Conservation (phyloP, 2,329 filamentous ascomycete genomes). For the Beauveria varroae region DNA sequence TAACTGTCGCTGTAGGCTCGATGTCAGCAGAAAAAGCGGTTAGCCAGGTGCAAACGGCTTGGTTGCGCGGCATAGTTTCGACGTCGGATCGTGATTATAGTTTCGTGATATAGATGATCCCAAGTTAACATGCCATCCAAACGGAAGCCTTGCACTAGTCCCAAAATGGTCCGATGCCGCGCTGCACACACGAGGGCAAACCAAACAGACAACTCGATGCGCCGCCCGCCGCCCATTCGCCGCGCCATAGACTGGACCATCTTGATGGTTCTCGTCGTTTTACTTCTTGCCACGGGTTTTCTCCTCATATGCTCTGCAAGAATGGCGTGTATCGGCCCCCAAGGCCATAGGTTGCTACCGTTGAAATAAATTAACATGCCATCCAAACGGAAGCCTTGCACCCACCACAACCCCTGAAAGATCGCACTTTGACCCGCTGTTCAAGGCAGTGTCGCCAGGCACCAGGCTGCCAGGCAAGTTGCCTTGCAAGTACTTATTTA, state of each 20-base stretch:
- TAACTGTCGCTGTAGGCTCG: neutral
- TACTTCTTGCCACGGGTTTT: neutral
- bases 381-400: no score
- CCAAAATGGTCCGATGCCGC: neutral
- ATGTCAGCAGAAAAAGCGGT: neutral
- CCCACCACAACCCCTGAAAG: no score
- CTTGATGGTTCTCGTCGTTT: no score
- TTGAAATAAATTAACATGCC: no score
- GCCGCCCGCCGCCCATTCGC: neutral
- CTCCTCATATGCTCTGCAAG: no score
- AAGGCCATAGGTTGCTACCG: neutral
- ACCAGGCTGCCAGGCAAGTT: no score
- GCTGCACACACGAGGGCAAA: neutral
- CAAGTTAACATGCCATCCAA: neutral
- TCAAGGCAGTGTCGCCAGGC: no score
- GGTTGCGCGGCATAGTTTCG: neutral
- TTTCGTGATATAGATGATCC: neutral
- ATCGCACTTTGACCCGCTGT: no score
- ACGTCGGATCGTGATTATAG: neutral
- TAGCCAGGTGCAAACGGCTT: neutral
- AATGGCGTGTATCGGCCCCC: neutral
- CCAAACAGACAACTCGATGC: neutral
- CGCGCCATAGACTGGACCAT: neutral
- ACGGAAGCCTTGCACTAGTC: neutral
- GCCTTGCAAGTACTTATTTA: no score